These are phyloP conservation scores for Solanum dulcamara DNA, from an alignment of 257 asterid genomes.

Conservation along the genomic window DNA sequence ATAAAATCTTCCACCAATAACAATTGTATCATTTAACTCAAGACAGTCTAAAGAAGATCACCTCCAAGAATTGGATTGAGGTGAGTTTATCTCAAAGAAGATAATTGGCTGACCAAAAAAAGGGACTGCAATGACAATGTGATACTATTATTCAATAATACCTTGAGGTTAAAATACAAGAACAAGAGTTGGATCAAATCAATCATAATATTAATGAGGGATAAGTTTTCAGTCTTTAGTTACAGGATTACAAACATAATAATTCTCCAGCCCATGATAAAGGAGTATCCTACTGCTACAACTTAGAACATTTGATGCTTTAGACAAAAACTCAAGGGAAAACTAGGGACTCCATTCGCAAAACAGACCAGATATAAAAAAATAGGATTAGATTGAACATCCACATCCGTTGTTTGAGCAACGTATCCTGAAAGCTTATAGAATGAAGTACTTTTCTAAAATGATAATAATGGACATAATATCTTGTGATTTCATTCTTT, in stretches of 20 bases:
- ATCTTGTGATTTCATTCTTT: neutral
- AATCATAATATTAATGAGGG: slow-evolving; percentile 12
- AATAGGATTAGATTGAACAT: neutral
- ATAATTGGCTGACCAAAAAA: neutral
- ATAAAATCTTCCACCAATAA: too few species aligned
- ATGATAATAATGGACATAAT: neutral
- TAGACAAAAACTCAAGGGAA: neutral
- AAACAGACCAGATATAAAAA: too few species aligned
- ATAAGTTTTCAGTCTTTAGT: slow-evolving; percentile 12
- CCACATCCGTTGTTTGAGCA: neutral
- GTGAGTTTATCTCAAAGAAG: slow-evolving; percentile 21
- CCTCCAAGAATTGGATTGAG: slow-evolving; percentile 10
- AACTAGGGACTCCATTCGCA: neutral
- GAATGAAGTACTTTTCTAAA: neutral
- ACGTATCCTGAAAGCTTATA: neutral
- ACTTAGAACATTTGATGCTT: neutral
- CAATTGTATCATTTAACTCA: neutral
- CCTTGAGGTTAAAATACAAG: neutral
- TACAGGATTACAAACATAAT: slow-evolving; percentile 34
- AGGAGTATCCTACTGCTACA: neutral
- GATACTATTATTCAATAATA: neutral
- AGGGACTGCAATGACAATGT: slow-evolving; percentile 13
- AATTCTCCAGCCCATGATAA: neutral
- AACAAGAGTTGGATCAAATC: neutral
- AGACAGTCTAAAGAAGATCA: neutral